Conservation (phyloP, 148 eudicot species). For the Silene uniflora region DNA sequence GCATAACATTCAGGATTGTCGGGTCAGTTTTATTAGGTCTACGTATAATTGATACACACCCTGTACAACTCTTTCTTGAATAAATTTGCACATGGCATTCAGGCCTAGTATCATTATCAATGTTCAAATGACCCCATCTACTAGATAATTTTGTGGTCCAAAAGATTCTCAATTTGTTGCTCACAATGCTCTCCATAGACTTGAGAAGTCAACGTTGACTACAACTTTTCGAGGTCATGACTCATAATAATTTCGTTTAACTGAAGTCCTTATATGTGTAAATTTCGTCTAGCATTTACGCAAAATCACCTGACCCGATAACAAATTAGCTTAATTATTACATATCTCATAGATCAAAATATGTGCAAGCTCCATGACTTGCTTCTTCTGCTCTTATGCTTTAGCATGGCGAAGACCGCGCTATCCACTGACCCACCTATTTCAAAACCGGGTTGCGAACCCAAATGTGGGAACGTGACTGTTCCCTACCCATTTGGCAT, state of each 20-base stretch:
- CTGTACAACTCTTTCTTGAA: no score
- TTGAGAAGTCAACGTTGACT: background rate
- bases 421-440: background rate
- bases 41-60: no score
- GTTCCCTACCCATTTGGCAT: constrained; percentile 50
- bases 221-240: background rate
- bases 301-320: no score
- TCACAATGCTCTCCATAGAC: background rate
- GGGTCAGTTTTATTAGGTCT: no score
- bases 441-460: background rate
- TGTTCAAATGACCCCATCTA: background rate
- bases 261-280: background rate
- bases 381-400: background rate
- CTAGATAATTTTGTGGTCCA: background rate
- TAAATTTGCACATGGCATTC: background rate
- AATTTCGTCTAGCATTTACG: background rate
- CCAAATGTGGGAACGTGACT: background rate
- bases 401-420: background rate
- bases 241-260: background rate
- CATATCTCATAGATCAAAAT: background rate
- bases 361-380: constrained; percentile 1
- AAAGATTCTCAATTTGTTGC: background rate
- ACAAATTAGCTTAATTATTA: background rate
- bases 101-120: background rate
- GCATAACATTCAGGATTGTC: no score